A percentile compares a stretch with the other conserved stretches of the same genome.
phyloP scores from a whole-genome alignment of 192 early-diverging fungal genomes.

The Radiomyces spectabilis region DNA sequence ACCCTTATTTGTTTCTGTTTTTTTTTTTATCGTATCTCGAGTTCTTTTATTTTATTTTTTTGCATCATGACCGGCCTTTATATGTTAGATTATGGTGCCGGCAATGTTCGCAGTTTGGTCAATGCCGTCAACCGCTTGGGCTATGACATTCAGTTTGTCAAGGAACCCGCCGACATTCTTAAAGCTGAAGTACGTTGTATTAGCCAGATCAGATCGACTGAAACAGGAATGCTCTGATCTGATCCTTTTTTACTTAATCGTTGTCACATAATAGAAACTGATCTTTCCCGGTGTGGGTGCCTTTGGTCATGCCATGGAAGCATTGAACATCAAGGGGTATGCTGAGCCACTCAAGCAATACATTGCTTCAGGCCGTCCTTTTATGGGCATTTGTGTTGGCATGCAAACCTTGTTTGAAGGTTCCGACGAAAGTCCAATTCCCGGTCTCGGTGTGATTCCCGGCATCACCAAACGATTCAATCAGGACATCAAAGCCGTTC shows the following conservation, averaged over 20 bases:
- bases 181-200: conserved; percentile 71
- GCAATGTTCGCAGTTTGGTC: conserved; percentile 93
- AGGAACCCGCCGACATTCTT: conserved; percentile 69
- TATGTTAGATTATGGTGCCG: conserved; percentile 99
- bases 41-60: no score
- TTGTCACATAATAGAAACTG: conserved; percentile 61
- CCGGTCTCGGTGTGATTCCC: conserved; percentile 81
- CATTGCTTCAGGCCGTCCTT: conserved; percentile 78
- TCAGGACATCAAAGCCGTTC: conserved; percentile 71
- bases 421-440: conserved; percentile 77
- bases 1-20: no score
- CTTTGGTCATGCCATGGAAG: conserved; percentile 87
- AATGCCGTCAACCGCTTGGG: conserved; percentile 93
- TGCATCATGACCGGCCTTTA: conserved; percentile 49
- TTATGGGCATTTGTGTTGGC: conserved; percentile 99
- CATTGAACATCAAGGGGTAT: conserved; percentile 66
- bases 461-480: conserved; percentile 64
- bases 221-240: background rate
- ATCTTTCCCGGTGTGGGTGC: conserved; percentile 99
- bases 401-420: conserved; percentile 92
- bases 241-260: background rate
- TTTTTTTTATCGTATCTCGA: no score
- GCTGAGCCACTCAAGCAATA: conserved; percentile 76
- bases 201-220: background rate
- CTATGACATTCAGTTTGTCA: conserved; percentile 71